phyloP scores from a whole-genome alignment of 352 stramenopile species.

The Pelagophyceae sp. region DNA sequence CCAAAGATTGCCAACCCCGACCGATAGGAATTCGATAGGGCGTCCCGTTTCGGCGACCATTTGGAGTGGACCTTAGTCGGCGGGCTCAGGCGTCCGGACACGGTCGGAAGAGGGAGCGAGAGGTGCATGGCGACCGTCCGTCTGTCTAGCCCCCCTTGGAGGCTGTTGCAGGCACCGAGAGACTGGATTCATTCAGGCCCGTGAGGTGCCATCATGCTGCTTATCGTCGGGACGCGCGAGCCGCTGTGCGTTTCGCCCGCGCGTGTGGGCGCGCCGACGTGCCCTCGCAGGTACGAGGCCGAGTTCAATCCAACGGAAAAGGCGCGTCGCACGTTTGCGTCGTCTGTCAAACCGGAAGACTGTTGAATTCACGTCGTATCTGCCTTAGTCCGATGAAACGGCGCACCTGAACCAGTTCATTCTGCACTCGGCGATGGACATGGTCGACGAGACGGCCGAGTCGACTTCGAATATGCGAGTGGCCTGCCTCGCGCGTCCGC shows the following conservation, averaged over 20 bases:
- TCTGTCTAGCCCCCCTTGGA: too few species aligned
- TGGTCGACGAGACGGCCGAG: constrained; percentile 81
- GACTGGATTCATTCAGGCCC: too few species aligned
- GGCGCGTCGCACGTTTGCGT: constrained; percentile 20
- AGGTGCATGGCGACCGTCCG: too few species aligned
- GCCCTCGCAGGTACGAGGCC: constrained; percentile 44
- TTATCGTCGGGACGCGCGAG: constrained; percentile 57
- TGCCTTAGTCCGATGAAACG: constrained; percentile 55
- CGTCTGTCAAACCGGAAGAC: constrained; percentile 30
- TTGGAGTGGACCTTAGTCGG: too few species aligned
- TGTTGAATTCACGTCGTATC: constrained; percentile 27
- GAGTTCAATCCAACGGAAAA: constrained; percentile 39
- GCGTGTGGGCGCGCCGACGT: too few species aligned
- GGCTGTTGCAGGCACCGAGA: too few species aligned
- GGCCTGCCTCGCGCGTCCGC: background rate
- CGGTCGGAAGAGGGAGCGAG: too few species aligned
- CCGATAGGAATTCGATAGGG: too few species aligned
- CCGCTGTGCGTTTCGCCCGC: constrained; percentile 40
- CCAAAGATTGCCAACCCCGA: too few species aligned
- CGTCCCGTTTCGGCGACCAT: too few species aligned
- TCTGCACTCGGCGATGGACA: constrained; percentile 89
- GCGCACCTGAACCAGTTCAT: constrained; percentile 93
- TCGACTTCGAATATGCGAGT: constrained; percentile 67
- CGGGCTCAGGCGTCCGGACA: too few species aligned
- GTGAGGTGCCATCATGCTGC: constrained; percentile 35